A percentile compares a stretch with the other conserved stretches of the same genome.
These are phyloP conservation scores for Tetradesmus lagerheimii DNA, from an alignment of 139 green algal species.

Conservation along the genomic window DNA sequence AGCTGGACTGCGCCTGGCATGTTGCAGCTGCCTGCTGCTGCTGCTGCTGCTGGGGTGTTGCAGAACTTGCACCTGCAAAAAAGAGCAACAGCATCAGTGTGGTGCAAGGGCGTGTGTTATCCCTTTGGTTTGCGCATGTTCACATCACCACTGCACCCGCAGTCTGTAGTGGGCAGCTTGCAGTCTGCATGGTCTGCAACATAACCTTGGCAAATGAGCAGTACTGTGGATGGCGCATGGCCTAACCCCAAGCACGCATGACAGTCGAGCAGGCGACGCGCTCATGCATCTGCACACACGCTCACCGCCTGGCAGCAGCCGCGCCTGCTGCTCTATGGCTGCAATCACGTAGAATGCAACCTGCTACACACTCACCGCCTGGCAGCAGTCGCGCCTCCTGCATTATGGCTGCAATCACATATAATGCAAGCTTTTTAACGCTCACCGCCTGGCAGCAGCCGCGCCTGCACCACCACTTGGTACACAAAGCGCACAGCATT, in stretches of 20 bases:
- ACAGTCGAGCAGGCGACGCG: no score
- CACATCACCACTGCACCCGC: no score
- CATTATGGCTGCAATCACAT: background rate
- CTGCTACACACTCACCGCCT: background rate
- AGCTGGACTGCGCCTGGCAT: constrained; percentile 24
- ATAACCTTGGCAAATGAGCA: no score
- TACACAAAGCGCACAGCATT: constrained; percentile 63
- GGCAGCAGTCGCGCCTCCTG: background rate
- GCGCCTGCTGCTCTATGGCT: no score
- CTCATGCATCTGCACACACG: no score
- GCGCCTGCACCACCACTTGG: constrained; percentile 43
- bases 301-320: background rate
- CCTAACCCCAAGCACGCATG: no score
- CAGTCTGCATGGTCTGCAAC: no score
- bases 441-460: background rate
- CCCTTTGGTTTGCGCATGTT: no score
- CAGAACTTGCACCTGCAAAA: background rate
- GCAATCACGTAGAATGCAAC: background rate
- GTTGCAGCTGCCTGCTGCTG: constrained; percentile 19
- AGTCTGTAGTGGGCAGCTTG: no score
- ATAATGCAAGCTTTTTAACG: background rate
- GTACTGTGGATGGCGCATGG: no score
- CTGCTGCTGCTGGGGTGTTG: constrained; percentile 10
- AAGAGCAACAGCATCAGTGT: background rate
- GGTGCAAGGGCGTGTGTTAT: background rate